phyloP scores from a whole-genome alignment of 2,329 filamentous ascomycete species.

The Capronia epimyces region DNA sequence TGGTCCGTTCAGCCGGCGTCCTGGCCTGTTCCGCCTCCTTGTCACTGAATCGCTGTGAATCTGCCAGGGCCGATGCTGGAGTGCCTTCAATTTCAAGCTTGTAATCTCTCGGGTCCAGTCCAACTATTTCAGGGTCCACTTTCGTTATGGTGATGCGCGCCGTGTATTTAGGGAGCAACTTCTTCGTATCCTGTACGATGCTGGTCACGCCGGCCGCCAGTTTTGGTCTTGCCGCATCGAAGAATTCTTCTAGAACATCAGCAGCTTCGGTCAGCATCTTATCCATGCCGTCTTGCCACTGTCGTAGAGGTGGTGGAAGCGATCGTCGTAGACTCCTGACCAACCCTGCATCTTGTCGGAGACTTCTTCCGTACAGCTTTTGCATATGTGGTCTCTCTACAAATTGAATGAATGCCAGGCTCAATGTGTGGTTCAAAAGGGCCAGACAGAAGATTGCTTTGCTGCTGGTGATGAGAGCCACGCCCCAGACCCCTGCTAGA shows the following conservation, averaged over 20 bases:
- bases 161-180: slow-evolving; percentile 83
- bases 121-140: slow-evolving; percentile 72
- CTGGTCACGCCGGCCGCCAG: slow-evolving; percentile 79
- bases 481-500: slow-evolving; percentile 90
- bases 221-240: slow-evolving; percentile 79
- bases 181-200: slow-evolving; percentile 80
- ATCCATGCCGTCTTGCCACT: slow-evolving; percentile 81
- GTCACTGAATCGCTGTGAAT: slow-evolving; percentile 58
- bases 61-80: slow-evolving; percentile 46
- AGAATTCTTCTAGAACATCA: slow-evolving; percentile 83
- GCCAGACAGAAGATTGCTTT: slow-evolving; percentile 80
- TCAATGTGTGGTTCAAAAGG: slow-evolving; percentile 76
- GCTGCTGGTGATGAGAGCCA: slow-evolving; percentile 88
- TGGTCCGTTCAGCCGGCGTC: slow-evolving; percentile 54
- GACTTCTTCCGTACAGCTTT: slow-evolving; percentile 81
- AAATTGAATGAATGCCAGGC: slow-evolving; percentile 80
- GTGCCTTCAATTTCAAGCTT: slow-evolving; percentile 68
- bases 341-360: slow-evolving; percentile 82
- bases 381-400: slow-evolving; percentile 98
- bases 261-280: slow-evolving; percentile 77
- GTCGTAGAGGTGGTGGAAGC: slow-evolving; percentile 73
- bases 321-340: slow-evolving; percentile 86
- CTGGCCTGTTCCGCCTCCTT: slow-evolving; percentile 68
- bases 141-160: slow-evolving; percentile 77
- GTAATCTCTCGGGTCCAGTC: slow-evolving; percentile 74